Evolutionary conservation across 2,329 filamentous ascomycete species (phyloP).

Genomic region (Epicoccum sorghinum): DNA sequence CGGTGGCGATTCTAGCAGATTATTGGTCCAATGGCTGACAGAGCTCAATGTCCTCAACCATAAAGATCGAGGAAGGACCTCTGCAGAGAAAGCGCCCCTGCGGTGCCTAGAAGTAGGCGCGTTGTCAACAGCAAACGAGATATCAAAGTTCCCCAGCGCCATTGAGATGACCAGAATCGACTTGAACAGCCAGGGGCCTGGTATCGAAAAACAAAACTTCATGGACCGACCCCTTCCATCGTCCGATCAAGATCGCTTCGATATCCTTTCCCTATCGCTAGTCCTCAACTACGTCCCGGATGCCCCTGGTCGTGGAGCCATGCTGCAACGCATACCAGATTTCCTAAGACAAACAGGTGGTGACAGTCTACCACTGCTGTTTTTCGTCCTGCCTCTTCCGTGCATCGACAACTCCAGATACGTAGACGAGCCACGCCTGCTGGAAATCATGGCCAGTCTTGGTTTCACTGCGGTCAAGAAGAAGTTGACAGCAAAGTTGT

Average conservation of each 20-base stretch:
- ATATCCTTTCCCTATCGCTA: conserved; percentile 88
- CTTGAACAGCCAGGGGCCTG: conserved; percentile 80
- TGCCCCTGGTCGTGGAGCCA: conserved; percentile 74
- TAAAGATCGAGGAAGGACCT: conserved; percentile 9
- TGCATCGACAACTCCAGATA: conserved; percentile 93
- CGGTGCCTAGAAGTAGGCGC: conserved; percentile 88
- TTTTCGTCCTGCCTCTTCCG: conserved; percentile 86
- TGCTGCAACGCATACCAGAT: conserved; percentile 64
- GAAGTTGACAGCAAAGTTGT: conserved; percentile 81
- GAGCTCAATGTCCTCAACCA: conserved; percentile 31
- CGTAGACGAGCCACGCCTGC: conserved; percentile 72
- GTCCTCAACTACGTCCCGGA: conserved; percentile 95
- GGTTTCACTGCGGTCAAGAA: conserved; percentile 71
- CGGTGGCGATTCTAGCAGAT: conserved; percentile 67
- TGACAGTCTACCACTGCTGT: conserved; percentile 68
- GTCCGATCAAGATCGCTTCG: conserved; percentile 69
- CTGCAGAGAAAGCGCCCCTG: conserved; percentile 41
- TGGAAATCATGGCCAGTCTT: conserved; percentile 75
- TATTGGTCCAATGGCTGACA: conserved; percentile 65
- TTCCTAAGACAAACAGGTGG: conserved; percentile 33
- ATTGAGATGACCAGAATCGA: conserved; percentile 87
- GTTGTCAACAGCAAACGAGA: conserved; percentile 82
- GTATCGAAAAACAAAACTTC: conserved; percentile 89
- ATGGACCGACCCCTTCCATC: conserved; percentile 82
- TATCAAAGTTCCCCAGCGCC: conserved; percentile 68